Conservation (phyloP, 208 protist species). For the Trypanosomatidae sp. region DNA sequence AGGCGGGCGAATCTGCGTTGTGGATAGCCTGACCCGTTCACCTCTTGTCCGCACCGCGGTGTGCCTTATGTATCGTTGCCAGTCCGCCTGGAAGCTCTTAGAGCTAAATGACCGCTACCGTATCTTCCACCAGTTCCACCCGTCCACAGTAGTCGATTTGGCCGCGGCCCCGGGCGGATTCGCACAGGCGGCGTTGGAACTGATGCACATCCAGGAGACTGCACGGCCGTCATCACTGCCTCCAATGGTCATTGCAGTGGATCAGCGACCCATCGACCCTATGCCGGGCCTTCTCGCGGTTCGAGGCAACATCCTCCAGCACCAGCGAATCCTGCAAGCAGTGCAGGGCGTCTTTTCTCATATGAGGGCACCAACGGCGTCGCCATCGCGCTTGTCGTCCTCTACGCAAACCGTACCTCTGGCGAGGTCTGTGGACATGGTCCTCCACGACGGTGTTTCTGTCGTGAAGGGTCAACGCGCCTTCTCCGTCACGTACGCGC, state of each 20-base stretch:
- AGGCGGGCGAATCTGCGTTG: not conserved
- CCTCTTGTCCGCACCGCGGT: not conserved
- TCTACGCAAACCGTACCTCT: not conserved
- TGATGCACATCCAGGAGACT: slow-evolving; percentile 26
- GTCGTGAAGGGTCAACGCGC: slow-evolving; percentile 53
- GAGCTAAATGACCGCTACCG: slow-evolving; percentile 54
- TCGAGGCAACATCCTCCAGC: slow-evolving; percentile 54
- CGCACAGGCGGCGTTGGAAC: slow-evolving; percentile 62
- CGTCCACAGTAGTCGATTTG: slow-evolving; percentile 60
- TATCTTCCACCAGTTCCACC: slow-evolving; percentile 32
- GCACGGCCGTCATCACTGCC: not conserved
- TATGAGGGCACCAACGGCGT: not conserved
- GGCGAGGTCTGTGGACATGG: slow-evolving; percentile 34
- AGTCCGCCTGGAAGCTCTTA: slow-evolving; percentile 62
- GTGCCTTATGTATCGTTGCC: slow-evolving; percentile 42
- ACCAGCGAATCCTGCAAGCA: slow-evolving; percentile 21
- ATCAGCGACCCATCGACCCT: slow-evolving; percentile 50
- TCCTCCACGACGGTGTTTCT: slow-evolving; percentile 79
- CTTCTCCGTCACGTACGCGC: slow-evolving; percentile 73
- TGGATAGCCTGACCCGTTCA: not conserved
- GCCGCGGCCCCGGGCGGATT: slow-evolving; percentile 76
- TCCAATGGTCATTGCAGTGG: slow-evolving; percentile 64
- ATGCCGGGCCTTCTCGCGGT: slow-evolving; percentile 36
- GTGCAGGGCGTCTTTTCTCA: slow-evolving; percentile 5
- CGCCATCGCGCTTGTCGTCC: not conserved